These are phyloP conservation scores for Vararia minispora DNA, from an alignment of 768 basidiomycete species.

Conservation along the genomic window DNA sequence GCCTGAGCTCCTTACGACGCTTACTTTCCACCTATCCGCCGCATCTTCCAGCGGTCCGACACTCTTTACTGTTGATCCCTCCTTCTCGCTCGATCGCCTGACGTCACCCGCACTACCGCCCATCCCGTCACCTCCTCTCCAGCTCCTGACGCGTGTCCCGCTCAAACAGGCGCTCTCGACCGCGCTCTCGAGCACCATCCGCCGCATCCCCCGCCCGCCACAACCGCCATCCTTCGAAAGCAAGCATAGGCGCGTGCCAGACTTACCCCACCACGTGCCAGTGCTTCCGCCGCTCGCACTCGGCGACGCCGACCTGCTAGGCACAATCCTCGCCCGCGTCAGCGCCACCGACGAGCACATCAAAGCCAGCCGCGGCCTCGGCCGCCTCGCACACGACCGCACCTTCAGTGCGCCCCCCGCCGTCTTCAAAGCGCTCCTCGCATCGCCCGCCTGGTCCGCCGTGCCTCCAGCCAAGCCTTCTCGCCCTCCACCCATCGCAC, in stretches of 20 bases:
- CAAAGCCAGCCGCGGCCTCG: too few relatives aligned
- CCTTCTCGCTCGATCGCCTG: constrained; percentile 36
- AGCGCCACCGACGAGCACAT: too few relatives aligned
- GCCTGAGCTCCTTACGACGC: constrained; percentile 38
- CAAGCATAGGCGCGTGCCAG: constrained; percentile 1
- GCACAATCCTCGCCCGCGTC: constrained; percentile 12
- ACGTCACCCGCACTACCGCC: too few relatives aligned
- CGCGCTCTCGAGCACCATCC: constrained; percentile 12
- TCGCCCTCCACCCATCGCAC: too few relatives aligned
- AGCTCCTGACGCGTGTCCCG: constrained; percentile 12
- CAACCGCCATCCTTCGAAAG: neutral
- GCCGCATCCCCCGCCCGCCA: constrained; percentile 1
- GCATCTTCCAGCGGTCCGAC: constrained; percentile 27
- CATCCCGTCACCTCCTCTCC: constrained; percentile 13
- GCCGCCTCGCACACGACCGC: constrained; percentile 13
- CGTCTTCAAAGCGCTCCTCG: neutral
- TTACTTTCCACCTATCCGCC: constrained; percentile 35
- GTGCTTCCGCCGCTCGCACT: constrained; percentile 13
- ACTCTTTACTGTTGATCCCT: constrained; percentile 32
- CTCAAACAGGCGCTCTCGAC: constrained; percentile 13
- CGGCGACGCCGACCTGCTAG: constrained; percentile 9
- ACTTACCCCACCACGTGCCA: too few relatives aligned
- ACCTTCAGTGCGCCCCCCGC: constrained; percentile 11
- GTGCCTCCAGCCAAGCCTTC: neutral
- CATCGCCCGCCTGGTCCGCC: neutral